Percentiles rank a stretch among this genome's conserved stretches.
Conservation (phyloP, 2,329 filamentous ascomycete genomes). For the Apiospora malaysiana region DNA sequence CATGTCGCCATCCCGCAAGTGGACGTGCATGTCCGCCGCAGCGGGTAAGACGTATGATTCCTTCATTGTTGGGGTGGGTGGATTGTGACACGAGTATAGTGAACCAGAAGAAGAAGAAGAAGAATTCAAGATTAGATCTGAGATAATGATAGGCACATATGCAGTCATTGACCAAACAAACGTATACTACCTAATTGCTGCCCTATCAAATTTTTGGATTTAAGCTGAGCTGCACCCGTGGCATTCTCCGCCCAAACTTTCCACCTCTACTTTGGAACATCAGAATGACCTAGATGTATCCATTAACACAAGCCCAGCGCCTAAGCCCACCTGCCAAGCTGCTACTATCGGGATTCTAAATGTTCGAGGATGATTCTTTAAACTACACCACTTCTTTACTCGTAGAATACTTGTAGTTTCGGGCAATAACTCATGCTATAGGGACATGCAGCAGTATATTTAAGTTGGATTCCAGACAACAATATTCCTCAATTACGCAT, state of each 20-base stretch:
- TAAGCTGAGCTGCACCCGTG: slow-evolving; percentile 2
- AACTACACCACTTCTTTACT: background rate
- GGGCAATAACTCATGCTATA: background rate
- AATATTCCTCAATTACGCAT: background rate
- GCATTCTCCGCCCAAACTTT: slow-evolving; percentile 2
- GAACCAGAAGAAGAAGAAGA: background rate
- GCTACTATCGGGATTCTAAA: background rate
- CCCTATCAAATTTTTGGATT: background rate
- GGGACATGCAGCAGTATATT: background rate
- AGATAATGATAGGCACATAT: no score
- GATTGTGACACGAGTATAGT: background rate
- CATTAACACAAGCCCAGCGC: background rate
- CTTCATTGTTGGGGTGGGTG: slow-evolving; percentile 19
- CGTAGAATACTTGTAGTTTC: background rate
- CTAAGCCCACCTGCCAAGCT: background rate
- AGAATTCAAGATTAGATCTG: background rate
- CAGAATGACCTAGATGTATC: background rate
- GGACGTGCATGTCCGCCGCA: slow-evolving; percentile 25
- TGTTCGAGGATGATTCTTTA: background rate
- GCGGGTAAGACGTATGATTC: slow-evolving; percentile 25
- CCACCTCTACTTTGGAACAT: background rate
- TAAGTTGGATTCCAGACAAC: background rate
- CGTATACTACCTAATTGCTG: background rate
- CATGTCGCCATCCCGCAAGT: slow-evolving; percentile 51
- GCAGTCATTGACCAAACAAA: background rate